A percentile compares a stretch with the other conserved stretches of the same genome.
Conservation (phyloP, 2,329 filamentous ascomycete genomes). For the Alternaria hordeiaustralica region DNA sequence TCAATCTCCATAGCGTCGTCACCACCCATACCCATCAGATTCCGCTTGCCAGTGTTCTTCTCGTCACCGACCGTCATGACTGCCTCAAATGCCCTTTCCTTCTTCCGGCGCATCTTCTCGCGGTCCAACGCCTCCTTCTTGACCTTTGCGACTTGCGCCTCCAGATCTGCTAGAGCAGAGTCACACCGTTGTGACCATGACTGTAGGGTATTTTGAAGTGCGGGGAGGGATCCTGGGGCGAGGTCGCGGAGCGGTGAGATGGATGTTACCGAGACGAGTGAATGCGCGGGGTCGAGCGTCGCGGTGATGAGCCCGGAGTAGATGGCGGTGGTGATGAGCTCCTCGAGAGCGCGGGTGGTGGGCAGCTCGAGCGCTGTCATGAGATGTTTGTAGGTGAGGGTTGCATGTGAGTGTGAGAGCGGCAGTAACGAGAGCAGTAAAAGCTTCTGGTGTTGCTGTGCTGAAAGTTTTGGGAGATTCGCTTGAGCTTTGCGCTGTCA, state of each 20-base stretch:
- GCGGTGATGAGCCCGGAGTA: slow-evolving; percentile 84
- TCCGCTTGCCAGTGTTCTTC: slow-evolving; percentile 35
- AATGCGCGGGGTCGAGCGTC: slow-evolving; percentile 79
- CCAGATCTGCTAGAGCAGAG: slow-evolving; percentile 74
- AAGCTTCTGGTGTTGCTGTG: slow-evolving; percentile 80
- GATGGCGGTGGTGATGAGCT: slow-evolving; percentile 83
- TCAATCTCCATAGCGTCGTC: slow-evolving; percentile 49
- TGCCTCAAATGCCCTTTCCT: slow-evolving; percentile 48
- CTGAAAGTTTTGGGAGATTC: slow-evolving; percentile 73
- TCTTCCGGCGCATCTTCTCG: slow-evolving; percentile 52
- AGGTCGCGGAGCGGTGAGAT: slow-evolving; percentile 88
- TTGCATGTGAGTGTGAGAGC: slow-evolving; percentile 69
- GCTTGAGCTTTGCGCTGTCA: slow-evolving; percentile 42
- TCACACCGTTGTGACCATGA: slow-evolving; percentile 83
- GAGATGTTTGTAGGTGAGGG: slow-evolving; percentile 75
- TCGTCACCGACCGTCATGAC: slow-evolving; percentile 34
- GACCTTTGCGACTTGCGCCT: slow-evolving; percentile 74
- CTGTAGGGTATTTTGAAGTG: slow-evolving; percentile 71
- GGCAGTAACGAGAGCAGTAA: slow-evolving; percentile 88
- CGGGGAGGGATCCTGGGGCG: slow-evolving; percentile 71
- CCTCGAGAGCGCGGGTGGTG: slow-evolving; percentile 75
- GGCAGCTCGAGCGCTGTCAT: slow-evolving; percentile 70
- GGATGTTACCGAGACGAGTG: slow-evolving; percentile 76
- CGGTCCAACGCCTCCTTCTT: slow-evolving; percentile 54
- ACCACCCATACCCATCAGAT: slow-evolving; percentile 23